These are phyloP conservation scores for Eutrema yunnanense DNA, from an alignment of 345 rosid species.

Conservation along the genomic window DNA sequence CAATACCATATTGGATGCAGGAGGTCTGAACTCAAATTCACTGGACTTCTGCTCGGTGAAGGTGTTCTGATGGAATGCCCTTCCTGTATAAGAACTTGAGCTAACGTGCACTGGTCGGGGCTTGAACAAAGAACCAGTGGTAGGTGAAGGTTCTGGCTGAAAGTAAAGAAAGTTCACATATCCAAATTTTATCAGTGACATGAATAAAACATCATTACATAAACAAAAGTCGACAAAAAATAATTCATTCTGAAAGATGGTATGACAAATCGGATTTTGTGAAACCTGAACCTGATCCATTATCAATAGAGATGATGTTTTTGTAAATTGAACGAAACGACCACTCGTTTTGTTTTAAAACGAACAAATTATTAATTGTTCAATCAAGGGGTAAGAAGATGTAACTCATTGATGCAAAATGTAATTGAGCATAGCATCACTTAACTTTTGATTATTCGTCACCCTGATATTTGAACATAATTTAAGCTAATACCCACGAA, in stretches of 20 bases:
- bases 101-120: conserved; percentile 32
- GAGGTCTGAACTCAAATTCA: conserved; percentile 75
- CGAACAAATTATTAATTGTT: background rate
- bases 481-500: background rate
- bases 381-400: background rate
- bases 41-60: conserved; percentile 44
- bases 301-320: background rate
- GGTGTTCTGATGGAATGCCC: conserved; percentile 35
- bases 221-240: background rate
- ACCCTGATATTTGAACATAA: background rate
- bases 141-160: conserved; percentile 96
- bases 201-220: background rate
- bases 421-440: conserved; percentile 13
- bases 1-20: conserved; percentile 65
- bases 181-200: conserved; percentile 4
- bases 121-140: conserved; percentile 79
- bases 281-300: background rate
- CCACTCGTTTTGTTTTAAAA: background rate
- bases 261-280: background rate
- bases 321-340: background rate
- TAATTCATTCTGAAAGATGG: background rate
- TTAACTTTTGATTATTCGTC: background rate
- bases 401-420: background rate
- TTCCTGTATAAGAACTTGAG: conserved; percentile 37
- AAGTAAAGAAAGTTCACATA: conserved; percentile 19